Evolutionary conservation across 2,329 filamentous ascomycete species (phyloP), one percentile per base, ranked within the genome.

Genomic region (Fusarium annulatum): DNA sequence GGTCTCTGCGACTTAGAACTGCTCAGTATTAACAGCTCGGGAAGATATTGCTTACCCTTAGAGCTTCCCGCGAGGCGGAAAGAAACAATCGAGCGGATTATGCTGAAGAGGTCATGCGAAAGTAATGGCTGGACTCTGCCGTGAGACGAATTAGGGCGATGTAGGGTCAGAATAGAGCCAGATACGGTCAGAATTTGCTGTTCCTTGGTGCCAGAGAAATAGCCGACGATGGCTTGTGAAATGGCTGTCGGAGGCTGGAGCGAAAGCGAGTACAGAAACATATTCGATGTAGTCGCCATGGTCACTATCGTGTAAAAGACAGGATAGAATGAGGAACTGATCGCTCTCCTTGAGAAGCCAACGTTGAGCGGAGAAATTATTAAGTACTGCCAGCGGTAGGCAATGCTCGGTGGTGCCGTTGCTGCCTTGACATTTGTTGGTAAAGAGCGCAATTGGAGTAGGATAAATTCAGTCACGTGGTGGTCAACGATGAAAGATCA

Each of bases 211-310:
- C 96, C 95, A 67, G 94, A 92, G 84, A 98, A 98, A 85, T 98
- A 95, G 77, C 96, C 97, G 67, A 97, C 89, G 74, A 98, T 93
- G 71, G 96, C 95, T 84, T 97, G 93, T 51, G 93, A 95, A 79
- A 97, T 91, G 65, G 94, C 93, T 75, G 95, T 95, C 36, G 96
- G 94, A 77, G 94, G 92, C 84, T 98, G 94, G 80, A 99, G 92
- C 77, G 96, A 98, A 86, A 99, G 88, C 79, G 94, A 96, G 86
- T 99, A 99, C 86, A 99, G 92, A 83, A 97, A 98, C 94, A 98
- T 97, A 83, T 96, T 96, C 19, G 95, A 98, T 69, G 96, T 97
- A 82, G 95, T 97, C 86, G 96, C 96, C 96, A 98, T 98, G 4
- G 11, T 45, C 10, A 7, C 6, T 43, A 8, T 43, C 1, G 38